Base-by-base conservation (phyloP, 2,329 filamentous ascomycete genomes). In the Monosporascus sp. region DNA sequence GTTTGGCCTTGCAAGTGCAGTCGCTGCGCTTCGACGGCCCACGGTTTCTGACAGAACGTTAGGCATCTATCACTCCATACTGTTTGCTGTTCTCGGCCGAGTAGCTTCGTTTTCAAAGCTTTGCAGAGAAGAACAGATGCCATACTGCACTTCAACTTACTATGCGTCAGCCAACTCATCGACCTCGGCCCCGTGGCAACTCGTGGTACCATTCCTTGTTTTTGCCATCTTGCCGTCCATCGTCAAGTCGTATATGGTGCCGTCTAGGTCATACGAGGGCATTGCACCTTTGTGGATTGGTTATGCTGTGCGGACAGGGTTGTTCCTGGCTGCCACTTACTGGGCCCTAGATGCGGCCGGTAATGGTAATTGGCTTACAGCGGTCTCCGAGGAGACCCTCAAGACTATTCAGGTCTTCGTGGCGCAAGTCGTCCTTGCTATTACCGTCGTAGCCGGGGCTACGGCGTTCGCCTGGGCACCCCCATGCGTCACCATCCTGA, bases 81-180 rank as follows among this genome's bases (percentile, higher is more conserved):
- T 91, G 1, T 97, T 99, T 65, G 78, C 94, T 53, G 67, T 91
- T 5, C 79, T 97, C 14, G 87, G 87, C 16, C 86, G 93, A 51
- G 52, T 93, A 3, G 88, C 91, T 1, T 96, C 92, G 1, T 85
- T 93, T 60, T 97, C 94, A 9, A 89, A 91, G 60, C 84, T 99
- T 20, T 99, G 94, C 68, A 87, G 94, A 54, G 94, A 99, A 70
- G 94, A 99, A 73, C 94, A 99, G 73, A 97, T 97, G 90, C 94
- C 94, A 0, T 95, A 88, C 73, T 99, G 94, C 76, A 85, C 83
- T 51, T 96, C 93, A 2, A 97, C 94, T 0, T 99, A 97, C 74
- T 99, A 99, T 67, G 88, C 91, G 5, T 97, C 93, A 0, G 83
- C 87, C 9, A 89, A 87, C 3, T 96, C 93, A 0, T 97, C 94